Conservation (phyloP, 2,329 filamentous ascomycete genomes). For the Fusarium proliferatum region DNA sequence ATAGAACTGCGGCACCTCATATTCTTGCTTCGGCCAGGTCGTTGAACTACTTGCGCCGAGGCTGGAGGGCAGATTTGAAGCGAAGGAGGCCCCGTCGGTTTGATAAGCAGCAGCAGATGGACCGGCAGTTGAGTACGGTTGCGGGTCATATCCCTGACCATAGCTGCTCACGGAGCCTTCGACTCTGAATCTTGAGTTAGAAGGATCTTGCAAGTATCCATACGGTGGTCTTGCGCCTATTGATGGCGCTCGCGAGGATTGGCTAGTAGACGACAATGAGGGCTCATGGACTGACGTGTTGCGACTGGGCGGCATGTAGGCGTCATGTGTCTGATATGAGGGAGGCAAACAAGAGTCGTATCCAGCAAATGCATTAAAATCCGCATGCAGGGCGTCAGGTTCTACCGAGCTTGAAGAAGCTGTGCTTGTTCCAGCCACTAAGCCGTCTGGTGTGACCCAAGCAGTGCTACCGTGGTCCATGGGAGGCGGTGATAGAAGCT, state of each 20-base stretch:
- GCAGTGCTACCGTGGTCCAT: constrained; percentile 53
- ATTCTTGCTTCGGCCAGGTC: constrained; percentile 42
- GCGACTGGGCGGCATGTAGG: constrained; percentile 55
- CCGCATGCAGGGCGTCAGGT: constrained; percentile 59
- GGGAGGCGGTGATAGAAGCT: constrained; percentile 46
- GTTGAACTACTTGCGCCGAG: constrained; percentile 24
- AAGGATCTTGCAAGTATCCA: constrained; percentile 40
- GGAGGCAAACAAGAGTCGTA: constrained; percentile 57
- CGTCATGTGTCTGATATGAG: constrained; percentile 57
- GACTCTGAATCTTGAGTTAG: constrained; percentile 31
- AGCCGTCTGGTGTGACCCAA: constrained; percentile 56
- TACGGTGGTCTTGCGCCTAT: constrained; percentile 36
- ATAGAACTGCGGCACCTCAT: constrained; percentile 41
- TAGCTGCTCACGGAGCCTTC: constrained; percentile 37
- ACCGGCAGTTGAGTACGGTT: constrained; percentile 36
- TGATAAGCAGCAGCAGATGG: constrained; percentile 31
- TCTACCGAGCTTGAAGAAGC: constrained; percentile 54
- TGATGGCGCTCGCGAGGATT: constrained; percentile 30
- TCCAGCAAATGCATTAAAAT: constrained; percentile 63
- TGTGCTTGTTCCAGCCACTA: constrained; percentile 50
- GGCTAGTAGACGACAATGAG: constrained; percentile 30
- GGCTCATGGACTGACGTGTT: constrained; percentile 38
- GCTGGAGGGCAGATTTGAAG: constrained; percentile 31
- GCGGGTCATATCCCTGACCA: constrained; percentile 35
- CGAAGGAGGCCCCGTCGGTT: constrained; percentile 37